Evolutionary conservation across 2,329 filamentous ascomycete species (phyloP), one percentile per base, ranked within the genome.

Genomic region (Hirsutella thompsonii): DNA sequence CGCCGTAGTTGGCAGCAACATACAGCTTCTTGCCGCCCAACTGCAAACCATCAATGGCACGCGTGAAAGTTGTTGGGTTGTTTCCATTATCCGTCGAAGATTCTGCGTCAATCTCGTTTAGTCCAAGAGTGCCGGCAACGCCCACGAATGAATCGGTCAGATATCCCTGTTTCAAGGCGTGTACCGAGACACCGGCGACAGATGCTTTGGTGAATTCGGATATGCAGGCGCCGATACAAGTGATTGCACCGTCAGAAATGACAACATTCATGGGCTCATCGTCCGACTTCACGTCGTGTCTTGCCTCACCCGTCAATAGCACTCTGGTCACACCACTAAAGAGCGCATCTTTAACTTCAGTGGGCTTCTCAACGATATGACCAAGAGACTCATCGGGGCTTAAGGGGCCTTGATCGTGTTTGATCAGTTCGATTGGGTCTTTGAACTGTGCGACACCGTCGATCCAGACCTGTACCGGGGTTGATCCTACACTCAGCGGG

Each of bases 41-140:
- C 2, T 62, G 60, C 4, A 78, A 66, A 0, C 73, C 74, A 47
- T 79, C 74, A 4, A 75, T 58, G 8, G 70, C 79, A 10, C 76
- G 68, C 36, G 71, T 75, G 49, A 81, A 80, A 5, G 61, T 52
- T 0, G 63, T 54, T 0, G 58, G 55, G 42, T 60, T 64, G 2
- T 54, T 52, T 2, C 73, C 73, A 44, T 76, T 74, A 46, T 74
- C 71, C 0, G 69, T 73, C 36, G 61, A 59, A 8, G 60, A 52
- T 46, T 83, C 80, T 4, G 66, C 66, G 43, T 74, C 69, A 40
- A 84, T 82, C 40, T 75, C 78, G 46, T 72, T 72, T 6, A 84
- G 66, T 1, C 80, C 80, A 0, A 84, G 58, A 1, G 62, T 62
- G 4, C 75, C 72, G 1, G 72, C 77, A 23, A 81, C 74, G 2